These are phyloP conservation scores for Pichia pseudocactophila DNA, from an alignment of 805 yeast genomes.

Conservation along the genomic window DNA sequence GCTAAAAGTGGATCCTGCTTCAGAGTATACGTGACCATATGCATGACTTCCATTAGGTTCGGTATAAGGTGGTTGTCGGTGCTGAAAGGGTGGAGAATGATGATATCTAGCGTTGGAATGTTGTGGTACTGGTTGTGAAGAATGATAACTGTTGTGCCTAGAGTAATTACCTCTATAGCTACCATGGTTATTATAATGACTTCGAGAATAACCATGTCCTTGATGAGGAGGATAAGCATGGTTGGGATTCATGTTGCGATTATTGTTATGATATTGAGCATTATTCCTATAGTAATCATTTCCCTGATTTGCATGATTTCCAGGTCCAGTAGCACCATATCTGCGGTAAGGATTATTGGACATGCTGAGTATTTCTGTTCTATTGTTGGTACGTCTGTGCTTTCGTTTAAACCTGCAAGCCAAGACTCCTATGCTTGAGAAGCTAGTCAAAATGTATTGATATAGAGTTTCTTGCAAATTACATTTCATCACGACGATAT, in stretches of 20 bases:
- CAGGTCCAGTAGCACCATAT: not conserved
- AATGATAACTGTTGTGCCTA: conserved; percentile 4
- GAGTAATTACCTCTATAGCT: not conserved
- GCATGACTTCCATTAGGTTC: not conserved
- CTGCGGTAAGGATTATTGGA: conserved; percentile 8
- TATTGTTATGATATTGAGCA: conserved; percentile 7
- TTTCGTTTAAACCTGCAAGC: too few relatives aligned
- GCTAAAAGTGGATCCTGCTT: too few relatives aligned
- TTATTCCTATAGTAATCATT: conserved; percentile 8
- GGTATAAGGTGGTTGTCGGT: not conserved
- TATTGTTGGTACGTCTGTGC: not conserved
- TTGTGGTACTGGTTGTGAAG: not conserved
- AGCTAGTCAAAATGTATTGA: too few relatives aligned
- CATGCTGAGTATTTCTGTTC: not conserved
- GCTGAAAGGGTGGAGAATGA: conserved; percentile 1
- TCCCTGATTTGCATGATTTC: conserved; percentile 1
- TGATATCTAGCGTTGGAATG: too few relatives aligned
- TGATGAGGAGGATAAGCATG: not conserved
- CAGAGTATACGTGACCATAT: too few relatives aligned
- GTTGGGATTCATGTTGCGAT: not conserved
- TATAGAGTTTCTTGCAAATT: too few relatives aligned
- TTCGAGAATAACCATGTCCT: not conserved
- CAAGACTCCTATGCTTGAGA: too few relatives aligned
- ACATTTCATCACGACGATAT: too few relatives aligned
- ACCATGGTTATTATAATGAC: conserved; percentile 1